Base-by-base conservation (phyloP, 2,329 filamentous ascomycete genomes). In the Penicillium sp. region DNA sequence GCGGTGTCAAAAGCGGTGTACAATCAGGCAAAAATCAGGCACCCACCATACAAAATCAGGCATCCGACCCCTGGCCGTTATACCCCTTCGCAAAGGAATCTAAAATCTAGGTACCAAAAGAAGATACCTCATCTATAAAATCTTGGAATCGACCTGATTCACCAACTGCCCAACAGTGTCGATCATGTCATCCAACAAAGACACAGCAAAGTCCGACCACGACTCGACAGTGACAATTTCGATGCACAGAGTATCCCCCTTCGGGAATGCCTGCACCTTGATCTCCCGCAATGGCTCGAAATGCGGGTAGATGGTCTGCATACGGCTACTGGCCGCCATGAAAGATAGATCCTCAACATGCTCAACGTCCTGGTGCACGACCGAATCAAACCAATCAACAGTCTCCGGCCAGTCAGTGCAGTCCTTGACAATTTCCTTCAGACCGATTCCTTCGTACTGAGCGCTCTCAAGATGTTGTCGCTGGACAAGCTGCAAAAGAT, bases 301-400 rank as follows among this genome's bases (percentile, higher is more conserved):
- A 53, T 77, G 75, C 15, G 78, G 75, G 60, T 81, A 80, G 21
- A 78, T 61, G 6, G 78, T 81, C 67, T 81, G 77, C 58, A 79
- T 72, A 17, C 68, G 65, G 57, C 64, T 70, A 43, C 43, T 57
- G 8, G 49, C 48, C 15, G 41, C 47, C 38, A 53, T 43, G 43
- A 63, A 60, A 32, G 57, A 52, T 45, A 62, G 66, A 31, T 67
- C 69, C 58, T 81, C 78, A 13, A 81, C 77, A 58, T 80, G 77
- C 46, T 76, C 75, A 29, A 79, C 76, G 53, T 77, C 76, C 63
- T 80, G 77, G 61, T 79, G 77, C 15, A 79, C 75, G 1, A 79
- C 75, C 0, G 74, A 73, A 58, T 78, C 75, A 57, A 78, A 79
- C 74, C 15, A 60, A 59, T 7, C 61, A 26, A 49, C 34, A 0